Percentiles rank a stretch among this genome's conserved stretches.
These are phyloP conservation scores for Podospora conica DNA, from an alignment of 495 filamentous ascomycete genomes.

Conservation along the genomic window DNA sequence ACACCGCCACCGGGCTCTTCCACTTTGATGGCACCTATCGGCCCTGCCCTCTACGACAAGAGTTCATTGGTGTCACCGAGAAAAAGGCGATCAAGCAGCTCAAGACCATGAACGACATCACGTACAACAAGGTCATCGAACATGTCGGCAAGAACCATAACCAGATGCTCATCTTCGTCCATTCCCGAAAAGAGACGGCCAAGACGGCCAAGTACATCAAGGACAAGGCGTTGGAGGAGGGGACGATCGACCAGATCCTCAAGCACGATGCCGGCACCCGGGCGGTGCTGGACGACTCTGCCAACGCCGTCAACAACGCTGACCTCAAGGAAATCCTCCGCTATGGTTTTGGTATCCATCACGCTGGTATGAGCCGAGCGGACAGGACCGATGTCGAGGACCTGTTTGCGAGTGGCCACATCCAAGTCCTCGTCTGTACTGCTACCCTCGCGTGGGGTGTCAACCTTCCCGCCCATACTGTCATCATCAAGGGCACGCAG, in stretches of 20 bases:
- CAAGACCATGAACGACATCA: conserved; percentile 99
- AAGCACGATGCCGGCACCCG: conserved; percentile 88
- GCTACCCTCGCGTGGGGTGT: conserved; percentile 96
- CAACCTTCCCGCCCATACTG: conserved; percentile 88
- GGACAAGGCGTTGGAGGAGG: conserved; percentile 91
- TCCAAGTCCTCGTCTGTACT: conserved; percentile 95
- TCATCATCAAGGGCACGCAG: conserved; percentile 96
- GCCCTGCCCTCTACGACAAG: conserved; percentile 88
- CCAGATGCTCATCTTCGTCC: conserved; percentile 98
- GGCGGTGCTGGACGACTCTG: conserved; percentile 79
- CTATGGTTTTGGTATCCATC: conserved; percentile 96
- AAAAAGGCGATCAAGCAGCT: conserved; percentile 99
- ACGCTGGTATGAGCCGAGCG: conserved; percentile 89
- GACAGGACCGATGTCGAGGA: conserved; percentile 94
- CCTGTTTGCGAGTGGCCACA: conserved; percentile 80
- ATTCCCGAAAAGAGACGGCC: conserved; percentile 94
- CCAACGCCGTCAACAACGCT: conserved; percentile 73
- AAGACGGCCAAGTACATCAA: conserved; percentile 95
- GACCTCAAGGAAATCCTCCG: conserved; percentile 93
- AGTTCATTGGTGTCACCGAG: conserved; percentile 96
- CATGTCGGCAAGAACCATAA: conserved; percentile 86
- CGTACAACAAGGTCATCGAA: conserved; percentile 94
- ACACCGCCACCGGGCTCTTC: conserved; percentile 78
- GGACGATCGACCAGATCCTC: conserved; percentile 93
- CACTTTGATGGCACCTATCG: conserved; percentile 94